Evolutionary conservation across 1,284 basidiomycete genomes (phyloP), one percentile per base, ranked within the genome.

Genomic region (Trichosporon sp.): DNA sequence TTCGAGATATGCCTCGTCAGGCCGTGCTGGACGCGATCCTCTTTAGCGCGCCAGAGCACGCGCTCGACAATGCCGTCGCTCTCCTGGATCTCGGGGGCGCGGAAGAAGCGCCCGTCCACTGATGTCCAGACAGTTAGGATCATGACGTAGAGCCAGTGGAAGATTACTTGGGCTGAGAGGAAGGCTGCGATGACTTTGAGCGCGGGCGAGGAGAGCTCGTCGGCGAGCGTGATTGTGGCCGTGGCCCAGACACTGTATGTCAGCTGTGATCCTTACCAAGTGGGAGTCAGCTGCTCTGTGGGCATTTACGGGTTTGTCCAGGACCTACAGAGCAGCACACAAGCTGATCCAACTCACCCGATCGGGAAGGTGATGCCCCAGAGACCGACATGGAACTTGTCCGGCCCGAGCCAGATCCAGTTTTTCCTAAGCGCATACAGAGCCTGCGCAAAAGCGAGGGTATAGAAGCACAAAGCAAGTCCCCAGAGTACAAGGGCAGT

Each of bases 71-170:
- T 80, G 14, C 81, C 83, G 4, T 83, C 74, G 71, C 82, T 82
- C 65, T 84, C 74, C 1, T 81, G 80, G 70, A 83, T 82, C 66
- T 84, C 75, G 0, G 83, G 80, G 4, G 83, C 78, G 33, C 83
- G 81, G 65, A 85, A 86, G 5, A 86, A 82, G 2, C 73, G 71
- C 7, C 83, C 81, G 33, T 81, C 77, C 27, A 75, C 74, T 4
- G 79, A 73, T 62, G 80, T 73, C 31, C 76, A 67, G 4, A 84
- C 9, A 1, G 86, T 86, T 63, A 82, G 77, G 11, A 71, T 61
- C 0, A 80, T 81, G 25, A 88, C 82, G 40, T 81, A 85, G 4
- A 83, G 40, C 87, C 88, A 89, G 52, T 88, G 69, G 9, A 85
- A 14, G 7, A 86, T 71, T 0, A 87, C 86, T 4, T 77, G 80